Base-by-base conservation (phyloP, 1,139 yeast genomes). In the Sugiyamaella grinbergsii region DNA sequence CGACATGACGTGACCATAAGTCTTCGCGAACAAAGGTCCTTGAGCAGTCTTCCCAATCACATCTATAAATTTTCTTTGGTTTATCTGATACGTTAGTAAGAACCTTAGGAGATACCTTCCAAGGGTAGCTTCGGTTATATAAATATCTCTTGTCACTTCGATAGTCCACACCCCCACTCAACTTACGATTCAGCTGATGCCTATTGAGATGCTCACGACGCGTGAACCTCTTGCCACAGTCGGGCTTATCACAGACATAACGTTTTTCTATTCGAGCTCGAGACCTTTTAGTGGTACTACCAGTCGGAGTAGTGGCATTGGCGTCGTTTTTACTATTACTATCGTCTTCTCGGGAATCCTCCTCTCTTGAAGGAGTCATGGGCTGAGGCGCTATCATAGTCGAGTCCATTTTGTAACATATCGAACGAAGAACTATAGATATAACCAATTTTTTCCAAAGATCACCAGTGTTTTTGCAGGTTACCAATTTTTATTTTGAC, bases 11-110 rank as follows among this genome's bases (percentile, higher is more conserved):
- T 3, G 69, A 70, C 24, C 74, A 63, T 39, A 81, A 62, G 61
- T 81, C 86, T 50, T 74, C 77, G 26, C 86, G 71, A 1, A 82
- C 87, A 71, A 82, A 82, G 0, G 83, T 79, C 61, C 79, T 78
- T 3, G 68, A 62, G 59, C 88, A 82, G 6, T 70, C 69, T 4
- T 66, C 66, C 72, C 75, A 75, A 1, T 72, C 62, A 60, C 88
- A 82, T 26, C 65, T 68, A 57, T 71, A 81, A 3, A 81, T 67
- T 42, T 68, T 65, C 53, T 67, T 68, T 13, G 75, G 74, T 34
- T 68, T 66, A 43, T 64, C 48, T 44, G 18, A 6, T 2, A 37
- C n/a, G 24, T 43, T 43, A 43, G 47, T 31, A 19, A 13, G n/a
- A 24, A 24, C 7, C n/a, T n/a, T n/a, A n/a, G n/a, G 16, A 40